These are phyloP conservation scores for Tylopilus felleus DNA, from an alignment of 768 basidiomycete species.

Conservation along the genomic window DNA sequence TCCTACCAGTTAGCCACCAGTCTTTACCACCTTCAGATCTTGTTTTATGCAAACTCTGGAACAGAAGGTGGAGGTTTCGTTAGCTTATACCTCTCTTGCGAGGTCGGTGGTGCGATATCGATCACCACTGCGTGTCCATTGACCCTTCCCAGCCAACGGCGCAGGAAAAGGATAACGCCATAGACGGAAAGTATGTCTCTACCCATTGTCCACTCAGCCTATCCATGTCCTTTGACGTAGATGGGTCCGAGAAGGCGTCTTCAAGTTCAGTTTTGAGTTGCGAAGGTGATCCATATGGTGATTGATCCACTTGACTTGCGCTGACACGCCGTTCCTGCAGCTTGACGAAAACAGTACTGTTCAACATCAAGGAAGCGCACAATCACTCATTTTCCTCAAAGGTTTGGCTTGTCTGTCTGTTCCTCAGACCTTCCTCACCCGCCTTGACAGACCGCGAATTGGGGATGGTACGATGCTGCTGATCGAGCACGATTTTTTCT, in stretches of 20 bases:
- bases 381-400: conserved; percentile 81
- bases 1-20: background rate
- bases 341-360: conserved; percentile 48
- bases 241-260: conserved; percentile 85
- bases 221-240: conserved; percentile 33
- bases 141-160: conserved; percentile 57
- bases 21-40: conserved; percentile 43
- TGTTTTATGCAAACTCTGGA: conserved; percentile 85
- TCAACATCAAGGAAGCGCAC: conserved; percentile 72
- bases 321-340: conserved; percentile 13
- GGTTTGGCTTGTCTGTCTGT: conserved; percentile 28
- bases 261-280: conserved; percentile 82
- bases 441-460: conserved; percentile 64
- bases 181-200: conserved; percentile 52
- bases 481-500: background rate
- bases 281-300: conserved; percentile 46
- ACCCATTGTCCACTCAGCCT: background rate
- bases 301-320: background rate
- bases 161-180: conserved; percentile 67
- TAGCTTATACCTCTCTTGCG: conserved; percentile 78
- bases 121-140: background rate
- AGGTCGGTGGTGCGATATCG: conserved; percentile 45
- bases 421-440: conserved; percentile 8
- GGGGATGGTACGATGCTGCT: conserved; percentile 65
- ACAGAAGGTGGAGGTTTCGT: conserved; percentile 58